Conservation (phyloP, 305 asterid species). For the Withania somnifera region DNA sequence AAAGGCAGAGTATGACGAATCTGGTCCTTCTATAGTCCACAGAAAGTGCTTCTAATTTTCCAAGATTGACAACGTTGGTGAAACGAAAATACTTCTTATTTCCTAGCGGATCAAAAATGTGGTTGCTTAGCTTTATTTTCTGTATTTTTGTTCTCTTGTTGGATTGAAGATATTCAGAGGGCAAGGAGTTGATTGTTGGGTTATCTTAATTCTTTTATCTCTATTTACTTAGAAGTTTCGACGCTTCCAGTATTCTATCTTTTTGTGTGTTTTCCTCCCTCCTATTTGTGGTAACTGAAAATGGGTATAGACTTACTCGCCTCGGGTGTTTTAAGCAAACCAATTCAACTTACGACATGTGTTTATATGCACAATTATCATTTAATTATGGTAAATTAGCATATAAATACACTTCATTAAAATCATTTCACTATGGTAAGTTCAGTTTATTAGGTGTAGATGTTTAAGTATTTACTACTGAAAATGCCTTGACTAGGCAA, state of each 20-base stretch:
- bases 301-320: background rate
- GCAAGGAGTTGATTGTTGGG: background rate
- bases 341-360: no score
- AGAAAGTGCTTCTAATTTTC: conserved; percentile 30
- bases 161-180: conserved; percentile 2
- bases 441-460: background rate
- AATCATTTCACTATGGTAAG: background rate
- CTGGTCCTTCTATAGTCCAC: conserved; percentile 42
- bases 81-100: conserved; percentile 1
- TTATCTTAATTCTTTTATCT: background rate
- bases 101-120: conserved; percentile 7
- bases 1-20: conserved; percentile 39
- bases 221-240: background rate
- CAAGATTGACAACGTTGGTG: background rate
- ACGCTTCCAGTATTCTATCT: background rate
- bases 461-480: no score
- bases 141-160: conserved; percentile 9
- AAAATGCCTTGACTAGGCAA: no score
- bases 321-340: background rate
- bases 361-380: background rate
- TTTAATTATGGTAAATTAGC: background rate
- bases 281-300: background rate
- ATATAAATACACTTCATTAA: background rate
- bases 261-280: background rate
- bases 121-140: conserved; percentile 13